A percentile compares a stretch with the other conserved stretches of the same genome.
phyloP scores from a whole-genome alignment of 371 early-diverging fungal genomes.

The Zychaea mexicana region DNA sequence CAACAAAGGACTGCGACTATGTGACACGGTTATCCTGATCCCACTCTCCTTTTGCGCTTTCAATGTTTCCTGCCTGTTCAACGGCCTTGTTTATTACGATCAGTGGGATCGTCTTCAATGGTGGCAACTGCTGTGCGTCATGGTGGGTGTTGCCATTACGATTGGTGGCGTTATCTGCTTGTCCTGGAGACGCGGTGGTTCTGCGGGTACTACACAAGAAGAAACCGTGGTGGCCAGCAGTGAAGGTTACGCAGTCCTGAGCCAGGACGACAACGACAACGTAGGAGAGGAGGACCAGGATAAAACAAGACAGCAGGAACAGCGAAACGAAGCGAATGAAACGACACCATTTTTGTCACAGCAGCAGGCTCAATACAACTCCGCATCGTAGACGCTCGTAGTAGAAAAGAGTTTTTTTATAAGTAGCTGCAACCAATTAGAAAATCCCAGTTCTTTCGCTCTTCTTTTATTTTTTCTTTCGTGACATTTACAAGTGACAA shows the following conservation, averaged over 20 bases:
- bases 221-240: constrained; percentile 9
- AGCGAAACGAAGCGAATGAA: background rate
- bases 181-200: constrained; percentile 48
- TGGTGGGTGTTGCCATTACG: constrained; percentile 64
- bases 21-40: constrained; percentile 80
- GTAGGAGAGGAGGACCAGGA: background rate
- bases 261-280: too few relatives aligned
- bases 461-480: background rate
- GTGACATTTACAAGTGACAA: constrained; percentile 4
- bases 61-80: constrained; percentile 77
- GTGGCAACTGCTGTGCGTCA: constrained; percentile 67
- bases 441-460: background rate
- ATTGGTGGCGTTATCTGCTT: constrained; percentile 68
- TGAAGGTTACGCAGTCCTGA: background rate
- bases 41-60: constrained; percentile 80
- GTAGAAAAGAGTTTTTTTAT: background rate
- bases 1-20: constrained; percentile 73
- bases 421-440: too few relatives aligned
- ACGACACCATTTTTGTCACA: background rate
- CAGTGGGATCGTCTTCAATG: constrained; percentile 69
- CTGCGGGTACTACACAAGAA: constrained; percentile 8
- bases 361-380: background rate
- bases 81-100: constrained; percentile 81
- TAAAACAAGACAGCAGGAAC: background rate
- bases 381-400: background rate